phyloP scores from a whole-genome alignment of 352 stramenopile genomes.

The Globisporangium solare region DNA sequence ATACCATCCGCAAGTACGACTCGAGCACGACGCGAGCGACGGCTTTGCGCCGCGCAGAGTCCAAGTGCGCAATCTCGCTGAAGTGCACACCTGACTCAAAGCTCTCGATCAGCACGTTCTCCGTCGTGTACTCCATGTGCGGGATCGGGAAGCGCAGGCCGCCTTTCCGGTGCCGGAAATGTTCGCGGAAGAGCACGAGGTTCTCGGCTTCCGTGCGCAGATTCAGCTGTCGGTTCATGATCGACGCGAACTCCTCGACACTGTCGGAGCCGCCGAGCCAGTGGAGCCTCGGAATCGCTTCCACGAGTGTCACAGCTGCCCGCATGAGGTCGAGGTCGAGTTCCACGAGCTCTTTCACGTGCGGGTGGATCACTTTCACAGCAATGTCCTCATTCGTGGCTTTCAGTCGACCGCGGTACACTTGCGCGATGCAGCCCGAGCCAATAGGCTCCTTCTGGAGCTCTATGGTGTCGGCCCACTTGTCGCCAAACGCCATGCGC shows the following conservation, averaged over 20 bases:
- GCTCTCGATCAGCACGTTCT: slow-evolving; percentile 90
- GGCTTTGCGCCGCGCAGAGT: slow-evolving; percentile 45
- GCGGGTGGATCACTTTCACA: slow-evolving; percentile 92
- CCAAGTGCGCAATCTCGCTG: slow-evolving; percentile 50
- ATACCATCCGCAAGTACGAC: slow-evolving; percentile 93
- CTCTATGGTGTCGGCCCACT: slow-evolving; percentile 68
- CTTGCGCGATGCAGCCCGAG: slow-evolving; percentile 93
- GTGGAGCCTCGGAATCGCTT: slow-evolving; percentile 53
- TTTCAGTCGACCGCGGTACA: slow-evolving; percentile 86
- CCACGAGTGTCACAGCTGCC: slow-evolving; percentile 54
- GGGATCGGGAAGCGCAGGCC: slow-evolving; percentile 69
- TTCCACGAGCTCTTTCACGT: slow-evolving; percentile 83
- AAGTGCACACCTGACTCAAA: slow-evolving; percentile 83
- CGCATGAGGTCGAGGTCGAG: slow-evolving; percentile 85
- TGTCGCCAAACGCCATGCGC: slow-evolving; percentile 73
- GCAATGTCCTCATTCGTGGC: slow-evolving; percentile 69
- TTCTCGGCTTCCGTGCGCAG: slow-evolving; percentile 89
- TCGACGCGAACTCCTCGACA: slow-evolving; percentile 76
- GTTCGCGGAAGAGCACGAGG: slow-evolving; percentile 67
- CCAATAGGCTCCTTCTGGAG: slow-evolving; percentile 68
- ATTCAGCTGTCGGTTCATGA: slow-evolving; percentile 91
- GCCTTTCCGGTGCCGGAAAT: slow-evolving; percentile 60
- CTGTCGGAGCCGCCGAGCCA: slow-evolving; percentile 77
- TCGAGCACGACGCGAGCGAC: slow-evolving; percentile 80
- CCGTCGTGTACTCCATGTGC: slow-evolving; percentile 62